Evolutionary conservation across 2,329 filamentous ascomycete species (phyloP).

Genomic region (Epichloe brachyelytri): DNA sequence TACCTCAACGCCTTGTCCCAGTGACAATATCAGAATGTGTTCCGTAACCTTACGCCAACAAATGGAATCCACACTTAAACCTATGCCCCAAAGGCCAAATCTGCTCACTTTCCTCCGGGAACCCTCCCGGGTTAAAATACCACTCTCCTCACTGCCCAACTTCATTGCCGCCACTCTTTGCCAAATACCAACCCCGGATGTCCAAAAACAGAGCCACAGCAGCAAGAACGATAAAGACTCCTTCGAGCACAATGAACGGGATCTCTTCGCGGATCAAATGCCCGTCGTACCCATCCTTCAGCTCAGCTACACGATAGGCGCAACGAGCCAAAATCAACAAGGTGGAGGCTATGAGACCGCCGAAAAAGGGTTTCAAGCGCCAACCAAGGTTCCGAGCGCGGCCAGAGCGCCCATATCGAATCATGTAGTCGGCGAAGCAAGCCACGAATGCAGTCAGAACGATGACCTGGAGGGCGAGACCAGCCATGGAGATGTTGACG

Average conservation of each 20-base stretch:
- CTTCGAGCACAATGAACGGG: constrained; percentile 42
- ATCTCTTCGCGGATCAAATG: constrained; percentile 38
- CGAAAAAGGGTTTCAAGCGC: constrained; percentile 32
- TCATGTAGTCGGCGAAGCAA: constrained; percentile 36
- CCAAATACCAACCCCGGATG: constrained; percentile 29
- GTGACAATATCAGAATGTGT: no score
- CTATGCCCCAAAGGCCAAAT: not conserved
- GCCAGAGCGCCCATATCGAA: constrained; percentile 25
- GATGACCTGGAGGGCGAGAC: constrained; percentile 45
- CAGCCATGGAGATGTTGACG: constrained; percentile 30
- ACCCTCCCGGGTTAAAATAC: not conserved
- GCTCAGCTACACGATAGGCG: constrained; percentile 52
- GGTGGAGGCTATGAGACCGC: constrained; percentile 39
- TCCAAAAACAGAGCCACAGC: constrained; percentile 24
- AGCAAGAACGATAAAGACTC: constrained; percentile 25
- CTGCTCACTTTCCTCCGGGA: not conserved
- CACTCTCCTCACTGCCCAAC: constrained; percentile 15
- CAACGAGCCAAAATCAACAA: constrained; percentile 49
- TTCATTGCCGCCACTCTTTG: constrained; percentile 6
- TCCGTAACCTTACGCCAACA: no score
- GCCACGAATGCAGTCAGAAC: constrained; percentile 39
- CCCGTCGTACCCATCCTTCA: constrained; percentile 49
- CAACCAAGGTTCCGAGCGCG: constrained; percentile 12
- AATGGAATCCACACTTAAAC: no score
- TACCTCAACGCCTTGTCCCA: no score